Base-by-base conservation (phyloP, 1,139 yeast genomes). In the Keqinozyma sinolaborantium region DNA sequence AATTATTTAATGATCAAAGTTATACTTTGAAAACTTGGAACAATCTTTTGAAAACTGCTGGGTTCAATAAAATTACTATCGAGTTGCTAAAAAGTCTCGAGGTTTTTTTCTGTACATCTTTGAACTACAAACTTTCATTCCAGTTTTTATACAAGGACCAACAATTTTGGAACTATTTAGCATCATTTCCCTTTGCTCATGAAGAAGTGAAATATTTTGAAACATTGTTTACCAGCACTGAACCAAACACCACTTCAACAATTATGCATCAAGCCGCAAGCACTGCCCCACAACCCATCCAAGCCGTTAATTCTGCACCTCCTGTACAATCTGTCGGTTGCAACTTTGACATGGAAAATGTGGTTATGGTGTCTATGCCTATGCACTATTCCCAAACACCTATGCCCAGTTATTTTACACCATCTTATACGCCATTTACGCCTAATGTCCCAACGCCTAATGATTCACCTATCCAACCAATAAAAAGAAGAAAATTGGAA, bases 11-110 rank as follows among this genome's bases (percentile, higher is more conserved):
- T 46, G 79, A 73, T 43, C 74, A 70, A 34, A 66, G 73, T 30
- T 73, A 72, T 40, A 71, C 78, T 1, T 54, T 72, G 40, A 72
- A 72, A 40, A 73, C 79, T 4, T 73, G 79, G 79, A 55, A 41
- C 23, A 50, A 40, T 30, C 43, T 51, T 12, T 41, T 43, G 14
- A 30, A 33, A 11, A 25, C 16, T 23, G 35, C 33, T 7, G 35
- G 37, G 11, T 35, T 44, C 24, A 25, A 30, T 8, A 34, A 40
- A 23, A 24, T 39, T n/a, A 32, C 39, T 23, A 25, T 44, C 16
- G 39, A 44, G 26, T 15, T 44, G 8, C 35, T 48, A 23, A 49
- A 60, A 38, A 42, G 50, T 25, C 42, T 64, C 30, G 70, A 64
- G 39, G 36, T 48, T 12, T 58, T 57, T 34, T 63, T 57, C 30